Base-by-base conservation (phyloP, 345 rosid genomes). In the Salix udensis region DNA sequence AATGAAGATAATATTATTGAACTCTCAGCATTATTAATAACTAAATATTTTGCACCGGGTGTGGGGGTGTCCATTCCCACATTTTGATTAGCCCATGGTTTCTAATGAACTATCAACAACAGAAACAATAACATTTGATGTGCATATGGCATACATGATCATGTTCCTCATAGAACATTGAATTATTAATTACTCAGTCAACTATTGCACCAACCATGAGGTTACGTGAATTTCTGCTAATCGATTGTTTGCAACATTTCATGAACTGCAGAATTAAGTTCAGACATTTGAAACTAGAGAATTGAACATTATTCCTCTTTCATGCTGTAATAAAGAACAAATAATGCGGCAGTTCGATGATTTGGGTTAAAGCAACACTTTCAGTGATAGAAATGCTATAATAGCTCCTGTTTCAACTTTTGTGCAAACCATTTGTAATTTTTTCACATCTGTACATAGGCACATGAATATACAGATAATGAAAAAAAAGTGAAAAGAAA, bases 331-430 rank as follows among this genome's bases (percentile, higher is more conserved):
- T 3, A 42, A 28, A 31, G 10, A 65, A 39, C 26, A 66, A 66
- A 66, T 34, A 66, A 66, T 66, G 18, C 18, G 14, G 23, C 44
- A 66, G 24, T 66, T 39, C 26, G 26, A 62, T 26, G 14, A n/a
- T 26, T 15, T 62, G 11, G 39, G 34, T 66, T 66, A 21, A 36
- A 9, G 69, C 26, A 66, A 36, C 44, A 36, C 23, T 36, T 18
- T 66, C 69, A 19, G 10, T 24, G 13, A 26, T 4, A 68, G 42
- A 68, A 13, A 2, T 14, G 13, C 26, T 1, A 31, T 19, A n/a
- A 71, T 26, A 71, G 74, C 14, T 46, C 62, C 68, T 6, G 34
- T 65, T 64, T 74, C 39, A 62, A 64, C 65, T 16, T 61, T 18
- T 46, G 23, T 19, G 19, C 13, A 74, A 28, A 46, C 18, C n/a